Conservation (phyloP, 768 basidiomycete genomes). For the Termitomyces titanicus region DNA sequence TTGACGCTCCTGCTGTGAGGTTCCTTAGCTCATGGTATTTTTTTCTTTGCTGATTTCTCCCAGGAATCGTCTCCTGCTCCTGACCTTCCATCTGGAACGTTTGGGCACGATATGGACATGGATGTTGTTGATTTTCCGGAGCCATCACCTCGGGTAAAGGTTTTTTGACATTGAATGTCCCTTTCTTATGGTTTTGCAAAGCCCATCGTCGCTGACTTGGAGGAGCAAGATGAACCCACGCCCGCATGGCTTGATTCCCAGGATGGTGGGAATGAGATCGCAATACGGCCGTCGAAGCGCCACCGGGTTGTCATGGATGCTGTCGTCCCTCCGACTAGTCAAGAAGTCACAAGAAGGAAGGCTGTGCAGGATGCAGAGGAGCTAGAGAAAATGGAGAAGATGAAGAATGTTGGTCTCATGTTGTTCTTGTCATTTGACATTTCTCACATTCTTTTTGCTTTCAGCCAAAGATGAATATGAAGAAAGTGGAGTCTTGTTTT, state of each 20-base stretch:
- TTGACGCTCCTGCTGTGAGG: no score
- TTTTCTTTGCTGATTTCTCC: no score
- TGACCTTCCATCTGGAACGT: no score
- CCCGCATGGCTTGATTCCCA: background rate
- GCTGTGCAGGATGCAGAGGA: background rate
- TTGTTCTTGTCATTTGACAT: background rate
- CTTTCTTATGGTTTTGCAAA: no score
- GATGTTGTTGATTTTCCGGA: no score
- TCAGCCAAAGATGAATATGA: slow-evolving; percentile 3
- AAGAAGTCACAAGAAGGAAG: background rate
- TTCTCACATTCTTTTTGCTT: background rate
- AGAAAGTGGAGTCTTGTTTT: background rate
- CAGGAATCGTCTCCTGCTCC: no score
- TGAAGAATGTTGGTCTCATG: background rate
- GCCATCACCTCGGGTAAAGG: no score
- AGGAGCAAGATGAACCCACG: background rate
- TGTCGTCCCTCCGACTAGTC: background rate
- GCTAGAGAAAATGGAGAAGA: background rate
- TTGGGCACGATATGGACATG: no score
- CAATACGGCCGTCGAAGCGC: background rate
- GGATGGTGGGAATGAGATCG: no score
- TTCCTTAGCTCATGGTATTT: no score
- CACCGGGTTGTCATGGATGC: slow-evolving; percentile 2
- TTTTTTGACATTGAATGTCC: no score
- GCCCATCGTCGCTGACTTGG: background rate